Percentiles rank a stretch among this genome's conserved stretches.
These are phyloP conservation scores for Aspergillus carlsbadensis DNA, from an alignment of 495 filamentous ascomycete genomes.

Conservation along the genomic window DNA sequence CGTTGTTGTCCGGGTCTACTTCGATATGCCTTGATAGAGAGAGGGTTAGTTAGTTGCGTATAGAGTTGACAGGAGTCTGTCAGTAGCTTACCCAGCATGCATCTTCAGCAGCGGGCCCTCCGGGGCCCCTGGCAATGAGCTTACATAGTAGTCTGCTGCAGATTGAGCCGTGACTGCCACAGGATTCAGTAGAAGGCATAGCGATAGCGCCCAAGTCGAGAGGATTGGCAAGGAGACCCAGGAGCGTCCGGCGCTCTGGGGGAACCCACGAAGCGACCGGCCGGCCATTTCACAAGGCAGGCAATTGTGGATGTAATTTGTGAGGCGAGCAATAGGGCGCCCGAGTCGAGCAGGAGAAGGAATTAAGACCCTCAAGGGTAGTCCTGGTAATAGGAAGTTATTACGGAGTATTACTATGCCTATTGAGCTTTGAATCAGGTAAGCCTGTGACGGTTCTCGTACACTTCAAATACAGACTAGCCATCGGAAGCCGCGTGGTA, in stretches of 20 bases:
- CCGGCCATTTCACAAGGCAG: constrained; percentile 18
- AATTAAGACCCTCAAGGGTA: no score
- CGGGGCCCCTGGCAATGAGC: constrained; percentile 80
- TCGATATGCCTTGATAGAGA: constrained; percentile 74
- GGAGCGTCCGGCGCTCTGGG: constrained; percentile 7
- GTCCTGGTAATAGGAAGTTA: no score
- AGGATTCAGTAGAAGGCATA: constrained; percentile 25
- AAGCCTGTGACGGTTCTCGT: neutral
- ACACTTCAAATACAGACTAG: constrained; percentile 2
- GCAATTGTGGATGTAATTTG: neutral
- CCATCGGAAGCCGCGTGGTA: no score
- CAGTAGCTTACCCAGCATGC: constrained; percentile 83
- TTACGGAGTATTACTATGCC: no score
- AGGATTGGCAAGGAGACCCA: constrained; percentile 17
- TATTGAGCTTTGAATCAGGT: constrained; percentile 11
- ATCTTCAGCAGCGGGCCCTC: constrained; percentile 82
- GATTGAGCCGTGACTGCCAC: constrained; percentile 45
- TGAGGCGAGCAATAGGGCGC: neutral
- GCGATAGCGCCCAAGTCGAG: constrained; percentile 29
- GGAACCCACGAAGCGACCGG: constrained; percentile 20
- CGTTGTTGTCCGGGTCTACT: constrained; percentile 76
- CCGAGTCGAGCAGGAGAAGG: neutral
- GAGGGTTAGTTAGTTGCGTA: constrained; percentile 27
- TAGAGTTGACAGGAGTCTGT: neutral
- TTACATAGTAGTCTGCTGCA: constrained; percentile 88